These are phyloP conservation scores for Evernia prunastri DNA, from an alignment of 495 filamentous ascomycete genomes.

Conservation along the genomic window DNA sequence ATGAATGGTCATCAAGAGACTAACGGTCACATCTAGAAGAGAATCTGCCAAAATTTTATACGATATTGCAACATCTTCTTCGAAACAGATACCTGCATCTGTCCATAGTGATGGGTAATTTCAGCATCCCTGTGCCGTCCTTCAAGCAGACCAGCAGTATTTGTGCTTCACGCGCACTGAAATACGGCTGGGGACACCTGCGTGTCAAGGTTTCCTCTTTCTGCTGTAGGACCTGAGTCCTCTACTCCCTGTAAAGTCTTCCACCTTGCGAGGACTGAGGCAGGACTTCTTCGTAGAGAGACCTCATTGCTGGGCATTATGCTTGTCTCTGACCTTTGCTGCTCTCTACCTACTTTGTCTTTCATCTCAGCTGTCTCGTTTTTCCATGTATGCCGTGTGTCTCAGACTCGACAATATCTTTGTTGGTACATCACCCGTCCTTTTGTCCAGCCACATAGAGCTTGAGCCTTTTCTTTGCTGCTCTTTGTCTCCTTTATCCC, in stretches of 20 bases:
- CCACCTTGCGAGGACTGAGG: background rate
- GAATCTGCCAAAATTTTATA: background rate
- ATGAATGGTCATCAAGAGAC: slow-evolving; percentile 31
- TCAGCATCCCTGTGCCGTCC: background rate
- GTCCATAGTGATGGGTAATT: too few species aligned
- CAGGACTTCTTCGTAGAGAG: background rate
- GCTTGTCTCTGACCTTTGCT: background rate
- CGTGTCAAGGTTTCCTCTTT: too few species aligned
- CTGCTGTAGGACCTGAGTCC: background rate
- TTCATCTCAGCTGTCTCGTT: background rate
- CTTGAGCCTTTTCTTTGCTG: background rate
- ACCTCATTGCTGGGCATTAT: background rate
- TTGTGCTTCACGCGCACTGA: background rate
- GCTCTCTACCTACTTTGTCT: background rate
- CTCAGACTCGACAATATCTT: background rate
- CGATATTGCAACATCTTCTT: background rate
- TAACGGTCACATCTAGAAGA: slow-evolving; percentile 22
- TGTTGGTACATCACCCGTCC: background rate
- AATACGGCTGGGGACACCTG: too few species aligned
- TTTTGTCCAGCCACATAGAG: background rate
- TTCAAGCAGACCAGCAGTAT: background rate
- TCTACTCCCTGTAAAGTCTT: background rate
- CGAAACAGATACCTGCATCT: too few species aligned
- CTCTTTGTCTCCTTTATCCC: background rate
- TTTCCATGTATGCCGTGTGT: too few species aligned